A percentile compares a stretch with the other conserved stretches of the same genome.
Conservation (phyloP, 768 basidiomycete species). For the Rhodotorula babjevae region DNA sequence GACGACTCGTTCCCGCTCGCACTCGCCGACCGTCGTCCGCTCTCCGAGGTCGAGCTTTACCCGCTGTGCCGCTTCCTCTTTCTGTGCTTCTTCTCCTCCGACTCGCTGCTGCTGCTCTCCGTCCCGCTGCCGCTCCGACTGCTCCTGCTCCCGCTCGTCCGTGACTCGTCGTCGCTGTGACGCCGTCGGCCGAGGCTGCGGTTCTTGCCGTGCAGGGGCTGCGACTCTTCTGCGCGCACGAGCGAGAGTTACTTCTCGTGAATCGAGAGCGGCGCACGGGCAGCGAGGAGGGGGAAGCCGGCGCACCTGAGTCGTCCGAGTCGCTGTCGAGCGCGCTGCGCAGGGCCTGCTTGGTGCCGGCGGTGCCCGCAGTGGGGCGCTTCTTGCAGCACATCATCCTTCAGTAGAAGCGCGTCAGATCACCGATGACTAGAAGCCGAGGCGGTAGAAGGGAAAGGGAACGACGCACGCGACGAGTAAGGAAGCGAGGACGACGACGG, state of each 20-base stretch:
- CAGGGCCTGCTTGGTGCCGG: too few relatives aligned
- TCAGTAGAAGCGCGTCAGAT: too few relatives aligned
- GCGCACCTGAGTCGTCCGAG: background rate
- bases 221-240: background rate
- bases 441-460: too few relatives aligned
- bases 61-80: background rate
- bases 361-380: background rate
- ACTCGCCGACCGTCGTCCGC: too few relatives aligned
- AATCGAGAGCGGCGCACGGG: too few relatives aligned
- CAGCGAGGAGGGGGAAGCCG: too few relatives aligned
- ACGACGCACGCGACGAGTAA: constrained; percentile 2
- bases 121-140: background rate
- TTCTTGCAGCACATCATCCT: constrained; percentile 50
- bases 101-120: background rate
- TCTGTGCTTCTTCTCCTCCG: background rate
- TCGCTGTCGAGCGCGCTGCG: background rate
- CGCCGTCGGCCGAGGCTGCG: background rate
- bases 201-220: background rate
- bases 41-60: too few relatives aligned
- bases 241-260: too few relatives aligned
- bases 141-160: background rate
- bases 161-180: background rate
- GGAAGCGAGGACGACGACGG: background rate
- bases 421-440: too few relatives aligned
- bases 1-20: too few relatives aligned